Evolutionary conservation across 1,284 basidiomycete genomes (phyloP).

Genomic region (Limonomyces culmigenus): DNA sequence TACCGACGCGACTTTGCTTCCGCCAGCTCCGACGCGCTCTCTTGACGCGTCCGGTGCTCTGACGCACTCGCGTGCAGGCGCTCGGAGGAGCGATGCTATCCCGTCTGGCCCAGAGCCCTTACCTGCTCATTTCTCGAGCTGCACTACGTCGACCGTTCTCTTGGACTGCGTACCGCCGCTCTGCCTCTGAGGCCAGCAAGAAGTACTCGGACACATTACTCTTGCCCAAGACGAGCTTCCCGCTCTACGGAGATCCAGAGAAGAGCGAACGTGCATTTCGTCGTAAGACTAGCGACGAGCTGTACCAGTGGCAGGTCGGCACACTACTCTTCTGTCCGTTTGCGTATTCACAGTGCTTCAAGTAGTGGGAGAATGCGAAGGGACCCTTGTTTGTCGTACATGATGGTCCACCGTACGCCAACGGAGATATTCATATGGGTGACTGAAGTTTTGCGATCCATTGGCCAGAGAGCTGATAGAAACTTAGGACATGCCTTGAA

Average conservation of each 20-base stretch:
- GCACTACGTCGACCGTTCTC: too few species aligned
- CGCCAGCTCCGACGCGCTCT: too few species aligned
- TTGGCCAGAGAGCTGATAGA: too few species aligned
- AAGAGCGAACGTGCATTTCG: conserved; percentile 48
- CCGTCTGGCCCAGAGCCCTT: too few species aligned
- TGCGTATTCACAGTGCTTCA: conserved; percentile 3
- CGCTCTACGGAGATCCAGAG: conserved; percentile 56
- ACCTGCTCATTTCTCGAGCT: too few species aligned
- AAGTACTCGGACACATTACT: conserved; percentile 55
- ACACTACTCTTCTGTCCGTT: conserved; percentile 4
- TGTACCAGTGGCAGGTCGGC: conserved; percentile 82
- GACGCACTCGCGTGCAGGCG: too few species aligned
- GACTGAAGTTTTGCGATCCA: conserved; percentile 12
- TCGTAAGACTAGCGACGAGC: conserved; percentile 49
- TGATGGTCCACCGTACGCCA: conserved; percentile 97
- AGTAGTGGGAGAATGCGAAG: conserved; percentile 44
- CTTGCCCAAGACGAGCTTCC: conserved; percentile 75
- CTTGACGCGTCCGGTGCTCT: too few species aligned
- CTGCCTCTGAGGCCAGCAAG: conserved; percentile 10
- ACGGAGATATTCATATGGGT: conserved; percentile 91
- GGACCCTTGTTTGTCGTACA: conserved; percentile 74
- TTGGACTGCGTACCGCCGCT: not conserved
- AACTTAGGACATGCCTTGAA: conserved; percentile 95
- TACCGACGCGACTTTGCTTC: too few species aligned
- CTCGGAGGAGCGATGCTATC: too few species aligned